phyloP scores from a whole-genome alignment of 148 eudicot genomes.

The Oxyria digyna region DNA sequence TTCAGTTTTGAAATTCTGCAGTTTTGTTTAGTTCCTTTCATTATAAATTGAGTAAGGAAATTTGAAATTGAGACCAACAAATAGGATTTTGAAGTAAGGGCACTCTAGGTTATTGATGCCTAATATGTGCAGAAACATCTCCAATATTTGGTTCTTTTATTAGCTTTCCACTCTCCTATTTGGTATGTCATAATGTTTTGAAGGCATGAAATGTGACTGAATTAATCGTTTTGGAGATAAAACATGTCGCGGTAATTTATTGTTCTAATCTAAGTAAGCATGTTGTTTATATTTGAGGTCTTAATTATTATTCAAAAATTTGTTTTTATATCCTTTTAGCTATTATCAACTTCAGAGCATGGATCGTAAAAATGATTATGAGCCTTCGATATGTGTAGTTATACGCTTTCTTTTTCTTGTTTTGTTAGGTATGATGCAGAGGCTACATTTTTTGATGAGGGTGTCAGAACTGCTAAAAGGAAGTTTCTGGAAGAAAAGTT shows the following conservation, averaged over 20 bases:
- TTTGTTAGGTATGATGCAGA: slow-evolving; percentile 68
- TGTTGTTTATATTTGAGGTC: background rate
- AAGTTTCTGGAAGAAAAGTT: slow-evolving; percentile 79
- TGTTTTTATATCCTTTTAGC: background rate
- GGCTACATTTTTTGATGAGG: slow-evolving; percentile 74
- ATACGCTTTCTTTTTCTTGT: background rate
- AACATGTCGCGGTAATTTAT: background rate
- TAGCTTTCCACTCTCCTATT: no score
- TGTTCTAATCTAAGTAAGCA: background rate
- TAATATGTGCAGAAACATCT: background rate
- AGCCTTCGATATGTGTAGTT: background rate
- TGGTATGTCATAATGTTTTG: background rate
- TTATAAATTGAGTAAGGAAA: background rate
- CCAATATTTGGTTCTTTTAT: no score
- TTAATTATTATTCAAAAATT: background rate
- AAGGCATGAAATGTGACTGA: no score
- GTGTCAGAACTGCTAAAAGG: slow-evolving; percentile 61
- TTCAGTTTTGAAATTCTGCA: background rate
- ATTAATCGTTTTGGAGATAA: background rate
- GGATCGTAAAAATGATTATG: background rate
- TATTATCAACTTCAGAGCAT: background rate
- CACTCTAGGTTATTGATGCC: background rate
- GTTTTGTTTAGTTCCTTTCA: background rate
- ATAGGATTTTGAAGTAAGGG: background rate
- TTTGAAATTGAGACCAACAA: background rate